Base-by-base conservation (phyloP, 768 basidiomycete species). In the Rossbeevera mucosa region DNA sequence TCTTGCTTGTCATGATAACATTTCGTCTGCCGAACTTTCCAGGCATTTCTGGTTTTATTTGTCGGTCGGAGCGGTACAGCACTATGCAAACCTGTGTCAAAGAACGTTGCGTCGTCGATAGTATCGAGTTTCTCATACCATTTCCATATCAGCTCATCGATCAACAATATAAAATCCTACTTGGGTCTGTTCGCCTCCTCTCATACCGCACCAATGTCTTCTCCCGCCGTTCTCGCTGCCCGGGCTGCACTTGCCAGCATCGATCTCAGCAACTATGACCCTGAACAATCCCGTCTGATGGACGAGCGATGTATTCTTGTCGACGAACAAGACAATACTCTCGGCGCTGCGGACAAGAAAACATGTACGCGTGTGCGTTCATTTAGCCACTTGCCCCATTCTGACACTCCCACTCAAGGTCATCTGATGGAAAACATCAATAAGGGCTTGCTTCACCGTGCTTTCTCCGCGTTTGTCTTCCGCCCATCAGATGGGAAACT, bases 381-480 rank as follows among this genome's bases (percentile, higher is more conserved):
- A 18, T 53, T 21, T 47, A 30, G 25, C n/a, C 51, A 16, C 43
- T 30, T 28, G 41, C 30, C 21, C 26, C 31, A 20, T 41, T 21
- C 33, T 47, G 48, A 53, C 49, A 21, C 25, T 54, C 8, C 28
- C 20, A 43, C 43, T 9, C 50, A 22, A 67, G 94, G 94, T 69
- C 96, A 98, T 72, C 74, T 99, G 50, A 98, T 99, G 94, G 86
- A 89, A 67, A 96, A 96, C 68, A 95, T 98, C 64, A 83, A 85
- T 67, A 86, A 87, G 64, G 94, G 94, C 13, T 80, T 98, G 38
- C 83, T 99, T 22, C 96, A 99, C 70, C 88, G 96, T 36, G 96
- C 96, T 16, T 99, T 99, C 76, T 97, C 94, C 53, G 94, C 87
- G 30, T 98, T 99, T 70, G 80, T 97, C 58, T 99, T 98, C 77